Evolutionary conservation across 2,329 filamentous ascomycete species (phyloP), one percentile per base, ranked within the genome.

Genomic region (Aaosphaeria arxii): DNA sequence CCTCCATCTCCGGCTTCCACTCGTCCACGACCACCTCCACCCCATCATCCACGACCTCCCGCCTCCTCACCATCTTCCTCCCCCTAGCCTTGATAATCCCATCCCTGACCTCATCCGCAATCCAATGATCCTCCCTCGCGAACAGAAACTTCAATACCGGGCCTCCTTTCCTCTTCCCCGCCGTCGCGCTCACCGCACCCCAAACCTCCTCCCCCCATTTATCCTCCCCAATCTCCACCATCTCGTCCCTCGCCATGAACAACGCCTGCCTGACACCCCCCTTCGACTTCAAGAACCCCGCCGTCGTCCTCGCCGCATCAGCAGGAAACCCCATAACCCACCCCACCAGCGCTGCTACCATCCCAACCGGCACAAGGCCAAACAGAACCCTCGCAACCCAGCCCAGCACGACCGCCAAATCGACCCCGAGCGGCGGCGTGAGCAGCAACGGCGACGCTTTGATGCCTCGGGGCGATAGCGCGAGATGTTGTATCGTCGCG

Each of bases 171-270:
- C 33, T n/a, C 33, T 36, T 36, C n/a, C 33, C 33, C 33, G 9
- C 33, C n/a, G n/a, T n/a, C 32, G 54, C 32, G 41, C 63, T 52
- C 1, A 70, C 66, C 17, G 74, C 71, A 1, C 81, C 82, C 83
- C 83, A 86, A 38, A 85, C 69, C 49, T 83, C 79, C 47, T 77
- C 75, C 17, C 74, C 74, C 80, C 82, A 85, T 57, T 74, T 74
- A 56, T 85, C 81, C 1, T 72, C 61, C 4, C 74, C 77, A 48
- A 85, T 84, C 17, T 74, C 72, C 4, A 61, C 60, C 75, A 85
- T 80, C 62, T 86, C 83, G 55, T 82, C 76, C 11, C 72, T 71
- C 1, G 78, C 81, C 74, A 85, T 79, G 59, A 71, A 74, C 66
- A 84, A 65, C n/a, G 80, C 76, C 64, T 84, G 79, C 36, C 69